Base-by-base conservation (phyloP, 2,329 filamentous ascomycete species). In the Fusarium luffae region DNA sequence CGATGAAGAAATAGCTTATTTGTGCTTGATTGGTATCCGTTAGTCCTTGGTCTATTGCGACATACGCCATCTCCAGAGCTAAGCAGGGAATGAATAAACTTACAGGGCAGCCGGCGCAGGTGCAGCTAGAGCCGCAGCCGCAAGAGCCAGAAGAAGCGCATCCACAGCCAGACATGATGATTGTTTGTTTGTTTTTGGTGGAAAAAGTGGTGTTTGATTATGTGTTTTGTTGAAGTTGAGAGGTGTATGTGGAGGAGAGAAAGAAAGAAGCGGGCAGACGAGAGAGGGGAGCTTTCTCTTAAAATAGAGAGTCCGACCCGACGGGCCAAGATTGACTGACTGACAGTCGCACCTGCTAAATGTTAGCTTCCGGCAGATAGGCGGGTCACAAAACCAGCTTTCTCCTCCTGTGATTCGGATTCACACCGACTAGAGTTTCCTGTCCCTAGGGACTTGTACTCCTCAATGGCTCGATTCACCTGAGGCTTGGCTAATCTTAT, bases 101-200 rank as follows among this genome's bases (percentile, higher is more conserved):
- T 79, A 83, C 82, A 71, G 81, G 81, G 80, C 82, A 83, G 74
- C 76, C 76, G 48, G 75, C 69, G 70, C 82, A 83, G 68, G 80
- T 78, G 81, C 82, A 83, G 77, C 69, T 43, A 30, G 76, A 74
- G 73, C 82, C 82, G 76, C 82, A 83, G 74, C 75, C 73, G 75
- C 82, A 83, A 55, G 78, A 73, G 71, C 81, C 82, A 66, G 80
- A 78, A 54, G 77, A 71, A 70, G 79, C 72, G 68, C 82, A 83
- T 74, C 81, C 81, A 70, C 80, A 83, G 74, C 77, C 80, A 75
- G 76, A 75, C 82, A 83, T 83, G 71, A 64, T 82, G 75, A 77
- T 64, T 64, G 51, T 30, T 66, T 60, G 37, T 27, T 32, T 27
- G 16, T 55, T 52, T 59, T 54, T 32, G 32, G 14, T 25, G 40